phyloP scores from a whole-genome alignment of 345 rosid species.

The Raphanus raphanistrum region DNA sequence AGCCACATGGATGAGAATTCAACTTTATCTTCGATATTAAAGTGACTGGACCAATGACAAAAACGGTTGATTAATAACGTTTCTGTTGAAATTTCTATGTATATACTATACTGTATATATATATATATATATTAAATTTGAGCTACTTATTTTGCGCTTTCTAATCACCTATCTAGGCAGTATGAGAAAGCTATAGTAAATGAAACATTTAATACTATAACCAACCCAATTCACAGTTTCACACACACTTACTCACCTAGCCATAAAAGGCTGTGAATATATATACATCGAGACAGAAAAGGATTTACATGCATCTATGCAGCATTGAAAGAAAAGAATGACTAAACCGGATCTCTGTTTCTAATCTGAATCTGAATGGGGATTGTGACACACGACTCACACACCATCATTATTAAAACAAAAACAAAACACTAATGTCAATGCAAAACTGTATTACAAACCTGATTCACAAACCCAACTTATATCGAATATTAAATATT shows the following conservation, averaged over 20 bases:
- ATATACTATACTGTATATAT: too few relatives aligned
- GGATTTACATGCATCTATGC: constrained; percentile 3
- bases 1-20: background rate
- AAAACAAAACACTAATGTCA: too few relatives aligned
- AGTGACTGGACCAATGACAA: constrained; percentile 16
- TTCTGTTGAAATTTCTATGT: background rate
- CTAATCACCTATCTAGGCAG: background rate
- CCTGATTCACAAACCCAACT: background rate
- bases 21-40: background rate
- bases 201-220: constrained; percentile 26
- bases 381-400: background rate
- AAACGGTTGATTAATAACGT: background rate
- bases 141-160: constrained; percentile 23
- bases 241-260: background rate
- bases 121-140: background rate
- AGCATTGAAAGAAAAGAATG: background rate
- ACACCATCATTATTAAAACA: background rate
- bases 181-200: background rate
- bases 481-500: background rate
- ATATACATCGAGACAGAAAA: constrained; percentile 7
- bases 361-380: background rate
- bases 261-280: constrained; percentile 4
- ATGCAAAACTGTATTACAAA: background rate
- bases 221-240: constrained; percentile 13
- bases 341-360: background rate